These are phyloP conservation scores for Thermomucor indicae-seudaticae DNA, from an alignment of 371 early-diverging fungal genomes.

Conservation along the genomic window DNA sequence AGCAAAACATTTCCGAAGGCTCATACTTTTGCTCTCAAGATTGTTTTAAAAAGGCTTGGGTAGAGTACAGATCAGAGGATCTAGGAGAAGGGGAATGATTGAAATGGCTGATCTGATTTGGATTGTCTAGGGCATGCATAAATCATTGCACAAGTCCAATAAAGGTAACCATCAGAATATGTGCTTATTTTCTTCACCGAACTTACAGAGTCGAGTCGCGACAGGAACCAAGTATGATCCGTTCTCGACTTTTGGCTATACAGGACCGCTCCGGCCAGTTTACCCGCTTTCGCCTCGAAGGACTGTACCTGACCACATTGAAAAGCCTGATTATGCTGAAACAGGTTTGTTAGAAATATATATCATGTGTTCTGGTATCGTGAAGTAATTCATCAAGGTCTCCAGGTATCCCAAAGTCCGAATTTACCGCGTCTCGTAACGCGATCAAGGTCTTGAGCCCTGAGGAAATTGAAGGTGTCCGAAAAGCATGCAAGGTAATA, in stretches of 20 bases:
- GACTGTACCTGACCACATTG: slow-evolving; percentile 70
- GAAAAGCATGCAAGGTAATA: slow-evolving; percentile 76
- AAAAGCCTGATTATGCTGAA: slow-evolving; percentile 82
- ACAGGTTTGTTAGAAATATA: too few relatives aligned
- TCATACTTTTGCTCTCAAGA: slow-evolving; percentile 86
- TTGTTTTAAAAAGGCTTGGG: slow-evolving; percentile 88
- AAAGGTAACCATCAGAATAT: slow-evolving; percentile 21
- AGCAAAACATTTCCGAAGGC: slow-evolving; percentile 54
- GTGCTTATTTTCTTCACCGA: neutral
- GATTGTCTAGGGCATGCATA: slow-evolving; percentile 48
- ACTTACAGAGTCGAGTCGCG: neutral
- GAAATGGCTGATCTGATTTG: neutral
- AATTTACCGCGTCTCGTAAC: slow-evolving; percentile 56
- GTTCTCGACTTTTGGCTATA: slow-evolving; percentile 73
- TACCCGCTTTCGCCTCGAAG: slow-evolving; percentile 85
- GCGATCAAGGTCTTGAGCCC: slow-evolving; percentile 63
- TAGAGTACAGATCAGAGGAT: too few relatives aligned
- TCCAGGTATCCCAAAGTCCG: slow-evolving; percentile 70
- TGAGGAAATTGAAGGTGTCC: slow-evolving; percentile 77
- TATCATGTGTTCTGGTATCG: neutral
- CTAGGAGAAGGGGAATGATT: neutral
- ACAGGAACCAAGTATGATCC: slow-evolving; percentile 65
- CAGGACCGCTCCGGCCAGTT: slow-evolving; percentile 78
- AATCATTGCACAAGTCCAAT: slow-evolving; percentile 19
- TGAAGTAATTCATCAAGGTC: too few relatives aligned